Evolutionary conservation across 2,329 filamentous ascomycete genomes (phyloP).

Genomic region (Cordyceps tenuipes): DNA sequence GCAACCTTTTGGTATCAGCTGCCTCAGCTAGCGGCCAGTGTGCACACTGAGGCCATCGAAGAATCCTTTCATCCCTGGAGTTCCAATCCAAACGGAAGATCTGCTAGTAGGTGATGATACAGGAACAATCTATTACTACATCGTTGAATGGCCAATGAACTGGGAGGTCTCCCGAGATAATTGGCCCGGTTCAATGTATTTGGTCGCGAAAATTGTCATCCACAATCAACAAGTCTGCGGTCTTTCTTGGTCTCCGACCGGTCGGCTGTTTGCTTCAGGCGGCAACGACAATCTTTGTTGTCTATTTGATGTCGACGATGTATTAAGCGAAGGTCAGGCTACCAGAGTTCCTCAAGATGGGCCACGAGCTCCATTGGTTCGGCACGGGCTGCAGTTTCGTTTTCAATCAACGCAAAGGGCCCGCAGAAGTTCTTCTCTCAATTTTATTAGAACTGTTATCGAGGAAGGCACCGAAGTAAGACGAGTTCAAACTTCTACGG

Average conservation of each 20-base stretch:
- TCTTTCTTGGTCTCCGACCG: conserved; percentile 75
- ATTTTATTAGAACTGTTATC: neutral
- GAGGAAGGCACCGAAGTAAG: conserved; percentile 18
- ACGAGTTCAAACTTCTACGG: conserved; percentile 21
- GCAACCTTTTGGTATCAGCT: conserved; percentile 66
- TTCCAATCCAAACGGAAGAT: conserved; percentile 64
- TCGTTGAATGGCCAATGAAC: conserved; percentile 70
- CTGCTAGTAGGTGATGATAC: conserved; percentile 77
- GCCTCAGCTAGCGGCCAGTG: conserved; percentile 70
- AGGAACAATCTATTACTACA: conserved; percentile 80
- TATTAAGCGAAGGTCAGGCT: conserved; percentile 30
- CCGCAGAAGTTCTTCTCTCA: neutral
- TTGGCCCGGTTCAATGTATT: conserved; percentile 70
- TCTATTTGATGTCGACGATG: conserved; percentile 62
- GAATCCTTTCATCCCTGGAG: conserved; percentile 37
- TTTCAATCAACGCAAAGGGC: neutral
- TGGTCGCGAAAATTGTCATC: conserved; percentile 67
- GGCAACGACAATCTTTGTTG: conserved; percentile 89
- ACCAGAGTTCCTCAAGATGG: neutral
- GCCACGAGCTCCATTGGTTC: conserved; percentile 3
- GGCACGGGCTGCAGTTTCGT: conserved; percentile 4
- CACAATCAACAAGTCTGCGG: conserved; percentile 91
- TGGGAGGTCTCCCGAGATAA: conserved; percentile 55
- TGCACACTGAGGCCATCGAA: conserved; percentile 43
- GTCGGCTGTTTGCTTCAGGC: conserved; percentile 72